Evolutionary conservation across 23 red algal genomes (phyloP).

Genomic region (Agarophyton chilense): DNA sequence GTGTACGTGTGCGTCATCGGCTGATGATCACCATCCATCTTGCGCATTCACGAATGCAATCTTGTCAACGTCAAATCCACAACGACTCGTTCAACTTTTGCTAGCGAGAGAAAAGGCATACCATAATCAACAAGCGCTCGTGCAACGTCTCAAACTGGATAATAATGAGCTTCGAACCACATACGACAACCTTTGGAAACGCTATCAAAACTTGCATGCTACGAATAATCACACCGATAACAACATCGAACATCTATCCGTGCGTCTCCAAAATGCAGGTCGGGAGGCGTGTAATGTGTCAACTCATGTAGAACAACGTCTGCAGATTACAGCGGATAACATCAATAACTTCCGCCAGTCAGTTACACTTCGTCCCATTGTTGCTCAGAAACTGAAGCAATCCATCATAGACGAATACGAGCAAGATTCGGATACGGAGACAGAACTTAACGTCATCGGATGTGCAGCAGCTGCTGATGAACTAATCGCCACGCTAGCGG

Average conservation of each 20-base stretch:
- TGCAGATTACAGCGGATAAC: slow-evolving; percentile 16
- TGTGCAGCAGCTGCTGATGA: slow-evolving; percentile 32
- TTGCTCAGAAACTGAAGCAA: neutral
- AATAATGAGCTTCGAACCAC: slow-evolving; percentile 31
- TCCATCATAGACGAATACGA: slow-evolving; percentile 34
- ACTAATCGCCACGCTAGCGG: slow-evolving; percentile 36
- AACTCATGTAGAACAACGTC: slow-evolving; percentile 28
- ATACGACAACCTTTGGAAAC: slow-evolving; percentile 56
- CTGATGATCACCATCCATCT: slow-evolving; percentile 4
- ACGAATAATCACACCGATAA: neutral
- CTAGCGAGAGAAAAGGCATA: slow-evolving; percentile 42
- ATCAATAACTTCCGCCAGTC: slow-evolving; percentile 35
- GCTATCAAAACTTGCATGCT: slow-evolving; percentile 38
- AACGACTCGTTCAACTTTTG: slow-evolving; percentile 21
- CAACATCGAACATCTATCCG: slow-evolving; percentile 42
- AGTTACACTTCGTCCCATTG: neutral
- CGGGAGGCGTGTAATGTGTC: slow-evolving; percentile 27
- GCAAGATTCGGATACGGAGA: slow-evolving; percentile 24
- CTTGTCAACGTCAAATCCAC: slow-evolving; percentile 16
- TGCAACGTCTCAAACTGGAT: slow-evolving; percentile 52
- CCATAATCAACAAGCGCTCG: slow-evolving; percentile 40
- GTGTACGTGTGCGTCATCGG: neutral
- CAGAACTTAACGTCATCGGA: neutral
- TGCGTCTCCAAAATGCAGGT: slow-evolving; percentile 46
- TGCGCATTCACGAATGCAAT: slow-evolving; percentile 18